Base-by-base conservation (phyloP, 306 rosid species). In the Carpinus fangiana region DNA sequence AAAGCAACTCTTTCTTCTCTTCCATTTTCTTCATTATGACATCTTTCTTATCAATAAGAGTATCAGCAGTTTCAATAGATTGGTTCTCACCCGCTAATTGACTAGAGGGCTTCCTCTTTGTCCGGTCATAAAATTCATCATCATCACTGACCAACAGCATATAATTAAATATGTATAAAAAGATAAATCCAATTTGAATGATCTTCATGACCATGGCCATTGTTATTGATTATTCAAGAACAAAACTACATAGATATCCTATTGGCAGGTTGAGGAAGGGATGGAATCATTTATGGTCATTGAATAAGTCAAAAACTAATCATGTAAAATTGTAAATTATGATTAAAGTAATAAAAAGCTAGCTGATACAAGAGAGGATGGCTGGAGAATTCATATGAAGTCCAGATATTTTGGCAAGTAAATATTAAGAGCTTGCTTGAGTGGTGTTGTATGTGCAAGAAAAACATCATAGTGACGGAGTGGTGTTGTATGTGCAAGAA, bases 111-210 rank as follows among this genome's bases (percentile, higher is more conserved):
- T 84, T 92, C 81, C 79, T 90, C 88, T 91, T 88, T 34, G 97
- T 91, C 60, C 98, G 97, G 81, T 95, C 98, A 73, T 90, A 95
- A 84, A 95, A 95, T 60, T 95, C 98, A 86, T 95, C 98, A 74
- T 90, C 97, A 60, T 92, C 98, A 81, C 98, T 92, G 83, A 60
- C 80, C 55, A 87, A 78, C 5, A 14, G 41, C 68, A 82, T 74
- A 65, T 57, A 71, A 80, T 80, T 71, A 74, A 48, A 48, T 61
- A 78, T 43, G 41, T 74, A 46, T 46, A 31, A 50, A 46, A 26
- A 38, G 12, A 1, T 41, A n/a, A 56, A 26, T 56, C 31, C 43
- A 20, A 48, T 21, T 54, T 50, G 12, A 8, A 64, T 45, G 60
- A 21, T 4, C 36, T 21, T 57, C 34, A 57, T 21, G 13, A 57